phyloP scores from a whole-genome alignment of 2,329 filamentous ascomycete species.

The Verticillium longisporum region DNA sequence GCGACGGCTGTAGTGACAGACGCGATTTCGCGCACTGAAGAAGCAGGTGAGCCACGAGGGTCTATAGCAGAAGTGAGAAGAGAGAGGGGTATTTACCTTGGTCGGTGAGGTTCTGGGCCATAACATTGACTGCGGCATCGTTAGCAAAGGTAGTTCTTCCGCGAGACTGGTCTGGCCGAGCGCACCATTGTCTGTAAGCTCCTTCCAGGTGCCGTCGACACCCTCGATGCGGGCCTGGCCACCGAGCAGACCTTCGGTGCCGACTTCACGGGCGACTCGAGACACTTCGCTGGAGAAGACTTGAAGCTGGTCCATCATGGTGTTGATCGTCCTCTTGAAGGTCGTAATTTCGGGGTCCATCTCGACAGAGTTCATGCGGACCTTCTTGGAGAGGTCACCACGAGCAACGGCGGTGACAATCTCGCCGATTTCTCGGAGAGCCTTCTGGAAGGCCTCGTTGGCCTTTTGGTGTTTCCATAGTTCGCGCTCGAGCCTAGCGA shows the following conservation, averaged over 20 bases:
- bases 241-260: slow-evolving; percentile 88
- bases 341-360: slow-evolving; percentile 98
- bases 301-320: slow-evolving; percentile 97
- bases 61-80: background rate
- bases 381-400: slow-evolving; percentile 93
- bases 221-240: slow-evolving; percentile 91
- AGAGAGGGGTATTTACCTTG: slow-evolving; percentile 42
- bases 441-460: slow-evolving; percentile 97
- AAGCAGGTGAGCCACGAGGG: background rate
- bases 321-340: slow-evolving; percentile 97
- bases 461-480: slow-evolving; percentile 96
- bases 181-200: slow-evolving; percentile 78
- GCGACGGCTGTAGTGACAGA: slow-evolving; percentile 79
- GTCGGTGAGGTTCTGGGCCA: slow-evolving; percentile 76
- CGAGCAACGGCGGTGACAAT: slow-evolving; percentile 95
- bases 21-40: slow-evolving; percentile 69
- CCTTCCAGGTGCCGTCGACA: slow-evolving; percentile 95
- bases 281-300: slow-evolving; percentile 96
- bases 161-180: background rate
- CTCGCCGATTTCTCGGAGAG: slow-evolving; percentile 85
- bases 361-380: slow-evolving; percentile 89
- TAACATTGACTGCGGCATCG: slow-evolving; percentile 59
- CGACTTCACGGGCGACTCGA: slow-evolving; percentile 88
- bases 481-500: slow-evolving; percentile 84
- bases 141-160: background rate